Base-by-base conservation (phyloP, 441 rosid genomes). In the Gossypium gossypioides region DNA sequence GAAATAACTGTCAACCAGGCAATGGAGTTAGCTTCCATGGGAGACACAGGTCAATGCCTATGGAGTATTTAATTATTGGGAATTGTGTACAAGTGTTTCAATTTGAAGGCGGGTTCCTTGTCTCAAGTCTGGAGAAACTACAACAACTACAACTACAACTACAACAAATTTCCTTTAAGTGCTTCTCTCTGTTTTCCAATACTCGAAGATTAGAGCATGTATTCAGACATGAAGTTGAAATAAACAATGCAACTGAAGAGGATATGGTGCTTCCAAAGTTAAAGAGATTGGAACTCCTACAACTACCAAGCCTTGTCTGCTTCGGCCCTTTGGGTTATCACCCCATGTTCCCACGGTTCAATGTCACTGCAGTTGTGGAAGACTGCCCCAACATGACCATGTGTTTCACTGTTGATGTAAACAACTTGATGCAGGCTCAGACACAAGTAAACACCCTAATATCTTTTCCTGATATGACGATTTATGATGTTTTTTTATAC, bases 231-330 rank as follows among this genome's bases (percentile, higher is more conserved):
- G 61, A 56, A 56, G 32, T 25, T 29, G 48, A 6, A 72, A 59
- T 19, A 2, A 40, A 44, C 9, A 21, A 1, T 24, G 25, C 4
- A 56, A 1, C 19, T 19, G 5, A 42, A n/a, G 44, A 25, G 5
- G 71, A 24, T 34, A 55, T 40, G 34, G 6, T 13, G 71, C 40
- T 65, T 13, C 46, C 65, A 22, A 19, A 0, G 44, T 4, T 73
- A 1, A 0, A 0, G 56, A 1, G 0, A 9, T 2, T 64, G 16
- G 0, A 3, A 0, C 65, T 37, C 7, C 0, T 0, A 2, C 0
- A 4, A n/a, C 2, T 65, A 24, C 71, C 19, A 22, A 37, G 2
- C 6, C 48, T 73, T 5, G 12, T 40, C 15, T 25, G 29, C 15
- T 40, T 65, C 10, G 8, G 65, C 56, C 32, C 32, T 27, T 3